Conservation (phyloP, 371 early-diverging fungal species). For the Synchytrium microbalum region DNA sequence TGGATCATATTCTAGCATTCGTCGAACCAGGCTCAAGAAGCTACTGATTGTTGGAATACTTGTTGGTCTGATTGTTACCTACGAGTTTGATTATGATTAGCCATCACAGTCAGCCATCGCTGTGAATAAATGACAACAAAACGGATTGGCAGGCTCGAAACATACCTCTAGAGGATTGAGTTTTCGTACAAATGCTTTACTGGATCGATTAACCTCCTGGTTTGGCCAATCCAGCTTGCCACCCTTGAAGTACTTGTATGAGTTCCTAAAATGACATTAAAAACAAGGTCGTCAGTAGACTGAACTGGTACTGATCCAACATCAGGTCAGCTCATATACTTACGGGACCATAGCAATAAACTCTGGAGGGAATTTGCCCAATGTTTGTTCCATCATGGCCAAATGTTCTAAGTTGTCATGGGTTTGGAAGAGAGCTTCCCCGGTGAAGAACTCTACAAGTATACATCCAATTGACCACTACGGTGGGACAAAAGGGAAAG, state of each 20-base stretch:
- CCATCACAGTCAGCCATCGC: neutral
- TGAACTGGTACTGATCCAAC: neutral
- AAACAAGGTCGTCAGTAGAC: neutral
- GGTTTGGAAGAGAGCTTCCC: constrained; percentile 91
- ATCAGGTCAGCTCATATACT: neutral
- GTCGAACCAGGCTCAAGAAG: constrained; percentile 63
- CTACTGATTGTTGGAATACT: neutral
- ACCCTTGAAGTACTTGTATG: neutral
- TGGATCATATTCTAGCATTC: constrained; percentile 82
- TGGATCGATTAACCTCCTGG: neutral
- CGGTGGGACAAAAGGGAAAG: neutral
- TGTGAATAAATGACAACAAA: neutral
- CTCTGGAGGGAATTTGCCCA: constrained; percentile 24
- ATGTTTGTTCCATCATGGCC: constrained; percentile 38
- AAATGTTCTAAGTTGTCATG: constrained; percentile 65
- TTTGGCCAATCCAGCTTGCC: neutral
- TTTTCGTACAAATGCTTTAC: neutral
- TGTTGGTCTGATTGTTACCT: neutral
- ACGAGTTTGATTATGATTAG: no score
- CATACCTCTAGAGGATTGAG: neutral
- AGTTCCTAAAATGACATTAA: neutral
- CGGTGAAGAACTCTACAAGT: constrained; percentile 85
- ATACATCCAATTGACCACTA: constrained; percentile 95
- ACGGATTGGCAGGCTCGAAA: neutral
- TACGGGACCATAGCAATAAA: neutral